phyloP scores from a whole-genome alignment of 495 filamentous ascomycete species.

The Aspergillus campestris region DNA sequence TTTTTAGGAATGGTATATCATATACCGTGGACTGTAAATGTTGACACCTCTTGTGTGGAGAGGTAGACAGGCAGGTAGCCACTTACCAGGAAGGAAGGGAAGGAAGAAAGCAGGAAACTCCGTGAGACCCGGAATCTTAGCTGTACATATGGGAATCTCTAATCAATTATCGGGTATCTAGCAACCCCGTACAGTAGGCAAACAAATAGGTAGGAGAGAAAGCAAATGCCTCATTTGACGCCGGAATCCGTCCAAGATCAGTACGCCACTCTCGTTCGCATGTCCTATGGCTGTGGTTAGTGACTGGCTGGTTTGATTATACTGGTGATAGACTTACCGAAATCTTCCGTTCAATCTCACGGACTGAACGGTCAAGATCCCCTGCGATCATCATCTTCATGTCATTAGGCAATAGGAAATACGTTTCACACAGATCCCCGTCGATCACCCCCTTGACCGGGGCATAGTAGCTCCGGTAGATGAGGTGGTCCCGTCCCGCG shows the following conservation, averaged over 20 bases:
- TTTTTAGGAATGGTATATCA: no score
- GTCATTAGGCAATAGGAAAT: constrained; percentile 68
- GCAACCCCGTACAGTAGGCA: constrained; percentile 13
- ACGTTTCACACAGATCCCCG: constrained; percentile 95
- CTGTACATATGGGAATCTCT: constrained; percentile 5
- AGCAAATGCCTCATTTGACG: constrained; percentile 15
- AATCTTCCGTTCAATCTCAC: constrained; percentile 93
- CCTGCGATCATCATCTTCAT: constrained; percentile 91
- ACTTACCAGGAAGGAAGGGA: no score
- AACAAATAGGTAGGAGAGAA: background rate
- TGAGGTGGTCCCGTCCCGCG: constrained; percentile 86
- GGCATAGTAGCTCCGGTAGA: constrained; percentile 93
- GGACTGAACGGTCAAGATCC: constrained; percentile 80
- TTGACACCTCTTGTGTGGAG: no score
- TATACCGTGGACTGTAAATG: no score
- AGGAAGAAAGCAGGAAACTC: no score
- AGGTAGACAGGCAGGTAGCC: no score
- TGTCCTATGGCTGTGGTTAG: constrained; percentile 50
- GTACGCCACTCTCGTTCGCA: constrained; percentile 81
- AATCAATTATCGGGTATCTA: constrained; percentile 20
- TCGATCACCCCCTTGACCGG: constrained; percentile 96
- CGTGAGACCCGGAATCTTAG: background rate
- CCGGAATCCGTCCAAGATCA: constrained; percentile 31
- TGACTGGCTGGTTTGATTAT: background rate
- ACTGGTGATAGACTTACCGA: constrained; percentile 48